phyloP scores from a whole-genome alignment of 495 filamentous ascomycete species.

The Trichodelitschia bisporula region DNA sequence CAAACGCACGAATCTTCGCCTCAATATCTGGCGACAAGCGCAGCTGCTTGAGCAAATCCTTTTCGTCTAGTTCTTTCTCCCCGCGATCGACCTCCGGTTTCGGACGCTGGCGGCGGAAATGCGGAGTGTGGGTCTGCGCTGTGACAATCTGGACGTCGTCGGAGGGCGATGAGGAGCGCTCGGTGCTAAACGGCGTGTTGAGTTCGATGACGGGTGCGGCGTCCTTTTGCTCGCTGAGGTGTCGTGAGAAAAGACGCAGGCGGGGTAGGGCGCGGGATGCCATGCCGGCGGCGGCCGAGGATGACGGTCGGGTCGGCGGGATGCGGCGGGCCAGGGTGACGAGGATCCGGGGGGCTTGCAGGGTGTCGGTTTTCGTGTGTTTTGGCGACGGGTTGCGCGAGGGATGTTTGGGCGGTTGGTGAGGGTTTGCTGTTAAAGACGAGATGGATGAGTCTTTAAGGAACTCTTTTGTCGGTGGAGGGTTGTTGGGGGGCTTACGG shows the following conservation, averaged over 20 bases:
- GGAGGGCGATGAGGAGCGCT: constrained; percentile 25
- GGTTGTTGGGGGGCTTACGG: neutral
- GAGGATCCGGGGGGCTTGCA: neutral
- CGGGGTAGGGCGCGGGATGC: constrained; percentile 20
- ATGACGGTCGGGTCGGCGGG: neutral
- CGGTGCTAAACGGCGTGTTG: constrained; percentile 43
- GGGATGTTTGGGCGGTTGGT: constrained; percentile 1
- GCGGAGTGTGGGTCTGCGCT: too few relatives aligned
- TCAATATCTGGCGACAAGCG: too few relatives aligned
- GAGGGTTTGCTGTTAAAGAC: neutral
- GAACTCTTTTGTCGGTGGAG: neutral
- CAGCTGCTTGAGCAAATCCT: too few relatives aligned
- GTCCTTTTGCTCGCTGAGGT: constrained; percentile 46
- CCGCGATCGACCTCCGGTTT: too few relatives aligned
- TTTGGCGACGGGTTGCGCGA: neutral
- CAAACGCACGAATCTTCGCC: constrained; percentile 5
- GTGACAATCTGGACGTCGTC: too few relatives aligned
- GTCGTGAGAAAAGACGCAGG: constrained; percentile 57
- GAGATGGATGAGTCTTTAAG: neutral
- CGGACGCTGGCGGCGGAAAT: too few relatives aligned
- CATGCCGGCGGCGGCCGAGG: neutral
- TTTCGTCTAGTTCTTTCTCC: too few relatives aligned
- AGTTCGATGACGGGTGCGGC: constrained; percentile 33
- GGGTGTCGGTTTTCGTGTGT: too few relatives aligned
- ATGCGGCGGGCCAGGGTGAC: neutral